Conservation (phyloP, 1,284 basidiomycete genomes). For the Cutaneotrichosporon arboriforme region DNA sequence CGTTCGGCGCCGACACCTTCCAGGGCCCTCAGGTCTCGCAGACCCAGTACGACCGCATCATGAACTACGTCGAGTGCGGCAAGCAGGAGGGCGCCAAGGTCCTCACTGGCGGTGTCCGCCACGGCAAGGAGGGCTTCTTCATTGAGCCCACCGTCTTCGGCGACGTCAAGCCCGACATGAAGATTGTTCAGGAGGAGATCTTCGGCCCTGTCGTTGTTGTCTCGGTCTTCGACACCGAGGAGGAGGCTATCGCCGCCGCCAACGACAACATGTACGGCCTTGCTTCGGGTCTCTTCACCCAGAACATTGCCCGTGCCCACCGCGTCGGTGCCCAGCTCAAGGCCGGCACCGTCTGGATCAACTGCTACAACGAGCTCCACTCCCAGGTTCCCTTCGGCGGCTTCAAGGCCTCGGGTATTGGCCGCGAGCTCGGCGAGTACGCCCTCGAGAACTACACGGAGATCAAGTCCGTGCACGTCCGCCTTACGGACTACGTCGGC, state of each 20-base stretch:
- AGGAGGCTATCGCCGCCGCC: conserved; percentile 67
- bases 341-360: conserved; percentile 64
- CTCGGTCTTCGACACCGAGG: conserved; percentile 66
- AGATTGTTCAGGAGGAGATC: conserved; percentile 85
- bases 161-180: conserved; percentile 68
- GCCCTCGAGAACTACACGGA: conserved; percentile 64
- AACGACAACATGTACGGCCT: conserved; percentile 85
- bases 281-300: conserved; percentile 78
- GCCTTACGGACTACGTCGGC: conserved; percentile 43
- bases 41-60: conserved; percentile 59
- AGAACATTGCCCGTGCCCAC: conserved; percentile 69
- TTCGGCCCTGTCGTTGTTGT: conserved; percentile 65
- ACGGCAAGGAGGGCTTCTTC: conserved; percentile 61
- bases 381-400: conserved; percentile 75
- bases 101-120: conserved; percentile 66
- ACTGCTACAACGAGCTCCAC: conserved; percentile 66
- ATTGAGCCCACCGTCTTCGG: conserved; percentile 71
- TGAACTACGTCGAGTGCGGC: conserved; percentile 81
- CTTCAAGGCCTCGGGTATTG: conserved; percentile 56
- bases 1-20: conserved; percentile 64
- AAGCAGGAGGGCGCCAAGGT: conserved; percentile 78
- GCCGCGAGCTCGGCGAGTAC: conserved; percentile 54
- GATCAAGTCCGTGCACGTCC: conserved; percentile 79
- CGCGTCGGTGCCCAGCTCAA: conserved; percentile 68
- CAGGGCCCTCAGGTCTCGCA: conserved; percentile 79